phyloP scores from a whole-genome alignment of 805 yeast species.

The Schwanniomyces sp. region DNA sequence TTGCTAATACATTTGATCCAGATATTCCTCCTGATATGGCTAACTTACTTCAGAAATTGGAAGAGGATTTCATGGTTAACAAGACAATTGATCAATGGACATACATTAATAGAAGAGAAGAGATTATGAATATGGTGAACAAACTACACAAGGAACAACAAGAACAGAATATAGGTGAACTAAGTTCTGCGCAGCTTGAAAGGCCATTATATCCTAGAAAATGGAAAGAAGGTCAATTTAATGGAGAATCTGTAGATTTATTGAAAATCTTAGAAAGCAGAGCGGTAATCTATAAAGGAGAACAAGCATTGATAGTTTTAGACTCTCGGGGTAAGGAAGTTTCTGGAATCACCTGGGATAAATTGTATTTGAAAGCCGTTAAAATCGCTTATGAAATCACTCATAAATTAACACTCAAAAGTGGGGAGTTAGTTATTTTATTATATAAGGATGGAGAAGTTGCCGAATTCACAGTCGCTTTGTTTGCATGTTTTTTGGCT shows the following conservation, averaged over 20 bases:
- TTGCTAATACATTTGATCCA: slow-evolving; percentile 15
- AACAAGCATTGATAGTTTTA: slow-evolving; percentile 68
- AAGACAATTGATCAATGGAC: slow-evolving; percentile 48
- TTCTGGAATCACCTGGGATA: slow-evolving; percentile 83
- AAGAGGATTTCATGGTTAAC: slow-evolving; percentile 40
- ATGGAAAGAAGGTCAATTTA: slow-evolving; percentile 13
- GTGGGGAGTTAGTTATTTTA: slow-evolving; percentile 81
- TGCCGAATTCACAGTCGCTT: slow-evolving; percentile 79
- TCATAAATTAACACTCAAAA: slow-evolving; percentile 68
- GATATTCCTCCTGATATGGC: slow-evolving; percentile 49
- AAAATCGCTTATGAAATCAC: slow-evolving; percentile 83
- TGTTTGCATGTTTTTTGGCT: slow-evolving; percentile 89
- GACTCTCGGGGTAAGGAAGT: slow-evolving; percentile 83
- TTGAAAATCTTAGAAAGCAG: slow-evolving; percentile 73
- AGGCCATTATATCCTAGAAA: slow-evolving; percentile 65
- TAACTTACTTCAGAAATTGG: slow-evolving; percentile 39
- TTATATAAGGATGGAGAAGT: slow-evolving; percentile 83
- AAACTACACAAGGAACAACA: slow-evolving; percentile 28
- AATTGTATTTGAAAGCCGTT: slow-evolving; percentile 76
- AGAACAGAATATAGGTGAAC: slow-evolving; percentile 21
- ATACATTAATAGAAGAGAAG: slow-evolving; percentile 45
- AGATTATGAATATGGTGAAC: slow-evolving; percentile 39
- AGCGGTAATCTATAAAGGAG: slow-evolving; percentile 59
- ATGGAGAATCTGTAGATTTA: slow-evolving; percentile 43
- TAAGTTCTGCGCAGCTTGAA: slow-evolving; percentile 44